phyloP scores from a whole-genome alignment of 805 yeast genomes.

The Wickerhamiella occidentalis region DNA sequence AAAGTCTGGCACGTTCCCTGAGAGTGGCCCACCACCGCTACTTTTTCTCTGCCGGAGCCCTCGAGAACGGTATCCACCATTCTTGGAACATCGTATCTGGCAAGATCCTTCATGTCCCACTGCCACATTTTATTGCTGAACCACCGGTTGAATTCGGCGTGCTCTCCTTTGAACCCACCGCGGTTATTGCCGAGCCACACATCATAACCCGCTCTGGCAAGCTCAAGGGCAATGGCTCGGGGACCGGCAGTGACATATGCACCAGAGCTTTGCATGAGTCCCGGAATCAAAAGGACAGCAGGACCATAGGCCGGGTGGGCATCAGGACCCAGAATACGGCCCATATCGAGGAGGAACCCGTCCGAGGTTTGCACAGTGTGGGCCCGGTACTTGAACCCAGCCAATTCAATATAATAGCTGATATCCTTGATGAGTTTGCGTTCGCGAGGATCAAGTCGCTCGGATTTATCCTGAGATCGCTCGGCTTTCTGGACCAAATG shows the following conservation, averaged over 20 bases:
- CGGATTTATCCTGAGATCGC: background rate
- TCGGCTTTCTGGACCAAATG: conserved; percentile 6
- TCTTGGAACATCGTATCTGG: conserved; percentile 62
- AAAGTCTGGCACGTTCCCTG: conserved; percentile 90
- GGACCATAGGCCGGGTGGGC: conserved; percentile 17
- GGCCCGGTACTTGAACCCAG: conserved; percentile 48
- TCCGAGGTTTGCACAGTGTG: conserved; percentile 60
- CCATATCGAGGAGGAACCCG: conserved; percentile 60
- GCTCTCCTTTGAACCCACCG: conserved; percentile 69
- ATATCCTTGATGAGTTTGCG: conserved; percentile 40
- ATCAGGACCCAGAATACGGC: conserved; percentile 34
- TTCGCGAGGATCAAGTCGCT: conserved; percentile 27
- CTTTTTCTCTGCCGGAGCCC: conserved; percentile 30
- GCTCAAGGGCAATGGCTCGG: conserved; percentile 55
- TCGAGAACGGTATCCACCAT: conserved; percentile 49
- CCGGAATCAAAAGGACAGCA: conserved; percentile 75
- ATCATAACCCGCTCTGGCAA: conserved; percentile 73
- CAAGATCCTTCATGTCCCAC: conserved; percentile 86
- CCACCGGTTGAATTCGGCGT: conserved; percentile 35
- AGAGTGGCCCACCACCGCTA: conserved; percentile 64
- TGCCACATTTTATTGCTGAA: conserved; percentile 61
- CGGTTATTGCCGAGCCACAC: conserved; percentile 92
- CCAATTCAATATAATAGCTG: conserved; percentile 51
- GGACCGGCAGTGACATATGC: conserved; percentile 76
- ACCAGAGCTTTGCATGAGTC: conserved; percentile 76